Evolutionary conservation across 1,284 basidiomycete genomes (phyloP).

Genomic region (Sparassis latifolia): DNA sequence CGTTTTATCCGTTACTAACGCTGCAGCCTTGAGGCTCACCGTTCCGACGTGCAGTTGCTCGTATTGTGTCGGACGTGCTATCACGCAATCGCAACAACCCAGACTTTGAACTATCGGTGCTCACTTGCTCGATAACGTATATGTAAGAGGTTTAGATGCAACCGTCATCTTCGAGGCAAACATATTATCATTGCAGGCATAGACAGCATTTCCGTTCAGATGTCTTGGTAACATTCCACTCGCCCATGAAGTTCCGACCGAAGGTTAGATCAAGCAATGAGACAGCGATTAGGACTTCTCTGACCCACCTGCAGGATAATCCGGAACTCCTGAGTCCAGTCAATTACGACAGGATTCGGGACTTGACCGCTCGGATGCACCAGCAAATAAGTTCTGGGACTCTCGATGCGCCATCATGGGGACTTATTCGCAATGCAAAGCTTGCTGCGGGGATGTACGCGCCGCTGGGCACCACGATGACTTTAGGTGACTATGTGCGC

Average conservation of each 20-base stretch:
- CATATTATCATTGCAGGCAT: constrained; percentile 28
- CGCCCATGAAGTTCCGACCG: constrained; percentile 61
- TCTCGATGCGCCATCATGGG: constrained; percentile 79
- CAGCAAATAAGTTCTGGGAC: constrained; percentile 68
- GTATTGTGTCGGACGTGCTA: constrained; percentile 73
- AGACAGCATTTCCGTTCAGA: constrained; percentile 80
- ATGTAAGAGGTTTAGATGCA: constrained; percentile 39
- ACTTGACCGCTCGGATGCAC: constrained; percentile 58
- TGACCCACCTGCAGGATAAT: constrained; percentile 39
- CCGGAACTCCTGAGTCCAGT: constrained; percentile 67
- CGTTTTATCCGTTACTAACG: background rate
- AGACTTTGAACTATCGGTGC: constrained; percentile 64
- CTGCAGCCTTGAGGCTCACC: too few relatives aligned
- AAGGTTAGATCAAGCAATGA: constrained; percentile 36
- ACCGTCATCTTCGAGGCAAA: background rate
- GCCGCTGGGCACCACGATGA: constrained; percentile 77
- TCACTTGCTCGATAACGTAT: constrained; percentile 80
- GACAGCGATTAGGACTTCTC: background rate
- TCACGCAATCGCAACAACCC: constrained; percentile 62
- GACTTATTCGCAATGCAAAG: constrained; percentile 66
- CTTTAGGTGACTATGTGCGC: constrained; percentile 76
- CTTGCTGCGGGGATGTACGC: constrained; percentile 75
- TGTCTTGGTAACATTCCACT: constrained; percentile 78
- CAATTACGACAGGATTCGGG: constrained; percentile 51
- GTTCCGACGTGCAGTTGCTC: constrained; percentile 46